Evolutionary conservation across 257 asterid species (phyloP).

Genomic region (Anisodus tanguticus): DNA sequence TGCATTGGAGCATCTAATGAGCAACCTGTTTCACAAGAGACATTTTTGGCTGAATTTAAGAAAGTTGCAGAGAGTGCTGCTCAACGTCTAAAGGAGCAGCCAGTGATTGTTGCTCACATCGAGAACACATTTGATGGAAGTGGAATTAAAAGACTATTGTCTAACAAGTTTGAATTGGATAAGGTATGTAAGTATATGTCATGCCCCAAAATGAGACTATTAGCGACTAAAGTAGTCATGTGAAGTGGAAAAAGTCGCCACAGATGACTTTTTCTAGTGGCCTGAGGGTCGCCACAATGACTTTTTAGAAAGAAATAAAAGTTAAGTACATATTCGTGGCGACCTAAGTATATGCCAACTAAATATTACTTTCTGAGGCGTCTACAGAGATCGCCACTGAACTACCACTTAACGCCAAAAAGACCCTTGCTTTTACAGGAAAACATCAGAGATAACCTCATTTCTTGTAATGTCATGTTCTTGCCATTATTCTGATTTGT

Average conservation of each 20-base stretch:
- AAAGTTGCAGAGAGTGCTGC: constrained; percentile 60
- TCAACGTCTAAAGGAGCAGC: constrained; percentile 72
- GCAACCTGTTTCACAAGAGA: constrained; percentile 70
- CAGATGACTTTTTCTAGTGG: background rate
- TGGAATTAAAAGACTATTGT: constrained; percentile 69
- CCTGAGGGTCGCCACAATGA: background rate
- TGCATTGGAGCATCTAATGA: constrained; percentile 44
- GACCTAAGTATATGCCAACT: background rate
- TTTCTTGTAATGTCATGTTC: background rate
- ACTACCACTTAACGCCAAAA: background rate
- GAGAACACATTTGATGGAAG: constrained; percentile 87
- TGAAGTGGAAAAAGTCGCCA: background rate
- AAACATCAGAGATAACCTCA: too few relatives aligned
- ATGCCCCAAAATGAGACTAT: background rate
- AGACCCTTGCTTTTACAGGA: background rate
- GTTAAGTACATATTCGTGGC: background rate
- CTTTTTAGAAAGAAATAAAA: background rate
- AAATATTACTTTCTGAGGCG: background rate
- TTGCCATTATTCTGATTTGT: background rate
- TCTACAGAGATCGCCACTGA: background rate
- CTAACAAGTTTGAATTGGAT: constrained; percentile 81
- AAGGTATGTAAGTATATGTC: constrained; percentile 52
- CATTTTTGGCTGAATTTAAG: constrained; percentile 60
- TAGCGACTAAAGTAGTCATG: background rate
- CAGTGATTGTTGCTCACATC: constrained; percentile 88